Evolutionary conservation across 2,329 filamentous ascomycete genomes (phyloP).

Genomic region (Apiospora koreana): DNA sequence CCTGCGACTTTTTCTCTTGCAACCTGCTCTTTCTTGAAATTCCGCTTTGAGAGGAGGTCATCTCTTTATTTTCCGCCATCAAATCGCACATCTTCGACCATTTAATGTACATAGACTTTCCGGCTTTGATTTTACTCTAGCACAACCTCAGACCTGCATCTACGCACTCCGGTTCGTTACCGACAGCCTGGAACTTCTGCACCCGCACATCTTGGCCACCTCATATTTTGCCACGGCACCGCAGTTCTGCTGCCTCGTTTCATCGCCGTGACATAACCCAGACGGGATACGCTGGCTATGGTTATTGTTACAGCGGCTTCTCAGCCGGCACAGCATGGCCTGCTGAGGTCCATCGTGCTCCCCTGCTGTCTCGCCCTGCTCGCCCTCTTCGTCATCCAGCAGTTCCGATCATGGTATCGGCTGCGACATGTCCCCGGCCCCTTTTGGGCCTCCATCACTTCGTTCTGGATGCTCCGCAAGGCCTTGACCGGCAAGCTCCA

Average conservation of each 20-base stretch:
- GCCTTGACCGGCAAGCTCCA: conserved; percentile 26
- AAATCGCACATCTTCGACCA: not conserved
- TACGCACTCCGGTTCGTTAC: conserved; percentile 19
- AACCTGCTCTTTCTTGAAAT: no score
- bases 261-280: not conserved
- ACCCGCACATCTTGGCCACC: conserved; percentile 11
- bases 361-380: conserved; percentile 16
- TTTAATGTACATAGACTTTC: not conserved
- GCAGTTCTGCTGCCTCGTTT: not conserved
- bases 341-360: conserved; percentile 12
- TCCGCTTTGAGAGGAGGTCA: not conserved
- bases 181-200: conserved; percentile 16
- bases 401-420: conserved; percentile 28
- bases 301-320: conserved; percentile 14
- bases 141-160: conserved; percentile 16
- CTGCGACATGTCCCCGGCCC: conserved; percentile 33
- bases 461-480: conserved; percentile 28
- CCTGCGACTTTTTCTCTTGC: not conserved
- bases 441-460: conserved; percentile 25
- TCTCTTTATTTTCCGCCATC: not conserved
- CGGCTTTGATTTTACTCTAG: conserved; percentile 15
- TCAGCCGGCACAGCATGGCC: conserved; percentile 11
- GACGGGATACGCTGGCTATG: conserved; percentile 14
- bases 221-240: not conserved
- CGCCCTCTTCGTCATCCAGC: conserved; percentile 7